Base-by-base conservation (phyloP, 2,329 filamentous ascomycete genomes). In the Trichoderma guizhouense region DNA sequence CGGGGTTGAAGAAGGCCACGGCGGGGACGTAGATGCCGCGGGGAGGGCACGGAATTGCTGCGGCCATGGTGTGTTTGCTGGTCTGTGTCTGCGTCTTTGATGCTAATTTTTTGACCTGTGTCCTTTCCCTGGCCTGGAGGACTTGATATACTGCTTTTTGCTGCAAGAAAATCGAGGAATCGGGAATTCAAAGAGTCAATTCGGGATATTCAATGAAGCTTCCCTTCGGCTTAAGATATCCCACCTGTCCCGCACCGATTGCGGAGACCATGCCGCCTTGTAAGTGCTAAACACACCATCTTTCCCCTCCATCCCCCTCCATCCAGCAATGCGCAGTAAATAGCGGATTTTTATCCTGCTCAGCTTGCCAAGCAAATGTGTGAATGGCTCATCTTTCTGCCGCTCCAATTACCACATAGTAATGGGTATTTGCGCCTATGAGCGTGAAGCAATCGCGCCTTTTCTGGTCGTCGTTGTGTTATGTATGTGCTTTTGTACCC, bases 11-110 rank as follows among this genome's bases (percentile, higher is more conserved):
- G 75, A 82, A 83, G 4, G 78, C 78, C 51, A 82, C 74, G 7
- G 80, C 81, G 36, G 81, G 81, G 5, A 82, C 80, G 75, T 83
- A 83, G 65, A 83, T 79, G 62, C 81, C 81, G 53, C 64, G 71
- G n/a, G 74, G 74, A 28, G 73, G 73, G 61, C 60, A 70, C 14
- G 43, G 18, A 26, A 70, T 70, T 6, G 58, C 36, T 8, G 68
- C 32, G 15, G 68, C 24, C 68, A 70, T 69, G 57, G 43, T 24
- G 39, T 24, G 34, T 39, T 4, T 39, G 36, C 18, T 21, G 30
- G 4, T 39, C n/a, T 24, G n/a, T 3, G 3, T 47, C n/a, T 47
- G 8, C n/a, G 43, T 51, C 11, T 51, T 21, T 51, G 15, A 39
- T 51, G 43, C 3, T 47, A 5, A 11, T 47, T 24, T 51, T 24